Evolutionary conservation across 176 grass and related monocot species (phyloP).

Genomic region (Pontederia paniculata): DNA sequence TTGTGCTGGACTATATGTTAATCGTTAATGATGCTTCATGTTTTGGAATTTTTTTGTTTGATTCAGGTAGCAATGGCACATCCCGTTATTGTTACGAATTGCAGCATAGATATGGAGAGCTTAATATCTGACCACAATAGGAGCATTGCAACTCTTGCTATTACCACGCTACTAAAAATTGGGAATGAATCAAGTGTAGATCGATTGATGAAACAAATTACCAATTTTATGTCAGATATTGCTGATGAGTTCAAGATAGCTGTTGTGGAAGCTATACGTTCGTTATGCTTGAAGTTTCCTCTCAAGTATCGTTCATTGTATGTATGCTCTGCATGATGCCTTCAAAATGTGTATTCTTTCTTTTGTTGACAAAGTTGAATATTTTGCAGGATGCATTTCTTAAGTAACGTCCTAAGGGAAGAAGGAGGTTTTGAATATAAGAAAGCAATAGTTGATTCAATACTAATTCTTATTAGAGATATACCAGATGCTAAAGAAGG

Average conservation of each 20-base stretch:
- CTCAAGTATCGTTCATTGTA: slow-evolving; percentile 97
- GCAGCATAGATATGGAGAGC: slow-evolving; percentile 99
- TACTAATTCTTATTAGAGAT: slow-evolving; percentile 92
- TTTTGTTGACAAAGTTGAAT: neutral
- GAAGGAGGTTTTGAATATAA: slow-evolving; percentile 98
- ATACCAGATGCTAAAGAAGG: slow-evolving; percentile 97
- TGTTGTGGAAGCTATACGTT: slow-evolving; percentile 95
- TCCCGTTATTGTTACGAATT: slow-evolving; percentile 93
- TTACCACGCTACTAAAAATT: slow-evolving; percentile 88
- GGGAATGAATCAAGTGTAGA: slow-evolving; percentile 99
- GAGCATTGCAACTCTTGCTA: slow-evolving; percentile 96
- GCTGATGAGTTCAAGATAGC: slow-evolving; percentile 98
- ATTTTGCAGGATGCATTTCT: slow-evolving; percentile 85
- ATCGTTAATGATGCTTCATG: no score
- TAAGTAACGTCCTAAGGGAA: slow-evolving; percentile 95
- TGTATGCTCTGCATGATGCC: slow-evolving; percentile 10
- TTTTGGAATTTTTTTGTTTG: no score
- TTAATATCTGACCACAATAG: slow-evolving; percentile 97
- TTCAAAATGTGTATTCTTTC: neutral
- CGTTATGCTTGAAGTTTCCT: slow-evolving; percentile 93
- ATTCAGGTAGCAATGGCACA: slow-evolving; percentile 82
- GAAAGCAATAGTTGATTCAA: slow-evolving; percentile 97
- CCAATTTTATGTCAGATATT: slow-evolving; percentile 96
- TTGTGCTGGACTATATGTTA: no score
- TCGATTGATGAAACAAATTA: slow-evolving; percentile 99